Conservation (phyloP, 345 rosid species). For the Heritiera littoralis region DNA sequence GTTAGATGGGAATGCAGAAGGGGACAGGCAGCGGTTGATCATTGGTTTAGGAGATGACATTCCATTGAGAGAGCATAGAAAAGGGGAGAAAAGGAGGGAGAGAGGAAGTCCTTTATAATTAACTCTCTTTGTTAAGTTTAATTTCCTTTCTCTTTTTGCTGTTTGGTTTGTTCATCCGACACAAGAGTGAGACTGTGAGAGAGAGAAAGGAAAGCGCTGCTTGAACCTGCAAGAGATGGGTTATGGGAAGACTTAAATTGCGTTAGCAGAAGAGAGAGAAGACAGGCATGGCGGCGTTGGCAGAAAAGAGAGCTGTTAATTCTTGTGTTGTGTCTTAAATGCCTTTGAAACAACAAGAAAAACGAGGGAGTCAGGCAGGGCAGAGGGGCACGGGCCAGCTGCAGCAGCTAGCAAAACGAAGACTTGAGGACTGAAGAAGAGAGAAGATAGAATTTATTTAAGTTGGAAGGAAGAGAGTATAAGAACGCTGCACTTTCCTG, state of each 20-base stretch:
- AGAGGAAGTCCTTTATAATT: no score
- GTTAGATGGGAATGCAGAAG: slow-evolving; percentile 33
- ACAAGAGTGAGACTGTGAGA: background rate
- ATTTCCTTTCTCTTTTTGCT: background rate
- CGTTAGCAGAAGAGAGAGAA: slow-evolving; percentile 39
- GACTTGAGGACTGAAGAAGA: background rate
- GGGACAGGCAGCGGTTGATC: slow-evolving; percentile 11
- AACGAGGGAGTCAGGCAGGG: slow-evolving; percentile 3
- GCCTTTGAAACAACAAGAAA: slow-evolving; percentile 19
- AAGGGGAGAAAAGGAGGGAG: background rate
- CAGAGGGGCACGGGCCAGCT: background rate
- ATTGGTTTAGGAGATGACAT: slow-evolving; percentile 23
- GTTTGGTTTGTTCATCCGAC: background rate
- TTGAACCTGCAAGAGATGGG: slow-evolving; percentile 34
- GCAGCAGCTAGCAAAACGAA: slow-evolving; percentile 10
- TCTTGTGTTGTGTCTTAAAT: slow-evolving; percentile 30
- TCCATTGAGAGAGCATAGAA: background rate
- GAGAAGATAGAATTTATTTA: background rate
- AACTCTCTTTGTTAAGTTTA: background rate
- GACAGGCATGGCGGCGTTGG: slow-evolving; percentile 74
- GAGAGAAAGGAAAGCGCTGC: background rate
- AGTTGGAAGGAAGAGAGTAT: background rate
- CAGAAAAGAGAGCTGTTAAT: slow-evolving; percentile 49
- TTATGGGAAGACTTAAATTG: slow-evolving; percentile 38
- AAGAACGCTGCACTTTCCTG: background rate